Base-by-base conservation (phyloP, 805 yeast species). In the Monosporozyma aerobia region DNA sequence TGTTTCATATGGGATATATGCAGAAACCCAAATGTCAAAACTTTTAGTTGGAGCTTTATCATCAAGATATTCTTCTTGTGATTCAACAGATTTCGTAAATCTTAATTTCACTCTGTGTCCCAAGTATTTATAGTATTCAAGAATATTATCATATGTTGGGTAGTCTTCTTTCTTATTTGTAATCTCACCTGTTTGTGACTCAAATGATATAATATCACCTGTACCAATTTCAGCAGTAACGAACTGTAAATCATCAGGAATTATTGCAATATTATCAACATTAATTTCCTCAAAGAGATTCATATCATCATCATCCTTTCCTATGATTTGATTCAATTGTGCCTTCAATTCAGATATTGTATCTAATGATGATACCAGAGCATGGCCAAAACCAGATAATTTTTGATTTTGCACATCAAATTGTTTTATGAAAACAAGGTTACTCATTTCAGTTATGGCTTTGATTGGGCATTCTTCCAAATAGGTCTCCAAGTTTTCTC, bases 11-110 rank as follows among this genome's bases (percentile, higher is more conserved):
- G 76, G 59, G 44, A 82, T 82, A 48, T 74, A 71, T 3, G 82
- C 76, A 4, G 87, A 80, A 5, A 87, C 75, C 90, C 95, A 85
- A 39, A 89, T 64, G 47, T 82, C 82, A 56, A 82, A 76, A 2
- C 64, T 56, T 11, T 59, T 54, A 4, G 59, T 47, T 1, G 50
- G 54, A 2, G 54, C 50, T 11, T 54, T 53, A 16, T 56, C 51
- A 29, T 61, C 49, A n/a, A 60, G 64, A 51, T 62, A 67, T 25
- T 64, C 70, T 19, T 62, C 71, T 23, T 59, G 55, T 5, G 62
- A 52, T 27, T 59, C 56, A 10, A 52, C 53, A 1, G 58, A 56
- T 44, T 61, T 63, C 0, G 61, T 70, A 33, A 84, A 74, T n/a
- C 65, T 68, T 43, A 86, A 74, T 56, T 81, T 87, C 16, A 83